phyloP scores from a whole-genome alignment of 441 rosid species.

The Cnidoscolus chayamansa region DNA sequence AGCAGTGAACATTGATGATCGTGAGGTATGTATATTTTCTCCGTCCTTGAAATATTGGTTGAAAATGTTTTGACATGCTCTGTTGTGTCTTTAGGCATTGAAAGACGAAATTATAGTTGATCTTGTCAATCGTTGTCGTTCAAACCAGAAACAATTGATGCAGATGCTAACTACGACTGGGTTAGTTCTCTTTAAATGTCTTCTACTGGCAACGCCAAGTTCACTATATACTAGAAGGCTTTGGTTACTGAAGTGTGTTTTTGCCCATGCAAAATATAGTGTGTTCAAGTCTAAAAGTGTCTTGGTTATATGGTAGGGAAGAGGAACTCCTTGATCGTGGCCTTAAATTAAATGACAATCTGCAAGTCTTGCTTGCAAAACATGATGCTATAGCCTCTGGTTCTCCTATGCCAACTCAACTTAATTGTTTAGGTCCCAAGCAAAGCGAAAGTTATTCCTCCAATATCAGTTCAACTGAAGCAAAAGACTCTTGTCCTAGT shows the following conservation, averaged over 20 bases:
- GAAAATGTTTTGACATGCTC: slow-evolving; percentile 3
- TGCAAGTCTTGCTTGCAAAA: slow-evolving; percentile 71
- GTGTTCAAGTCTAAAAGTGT: background rate
- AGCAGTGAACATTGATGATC: slow-evolving; percentile 74
- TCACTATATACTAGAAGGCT: background rate
- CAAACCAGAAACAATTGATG: slow-evolving; percentile 89
- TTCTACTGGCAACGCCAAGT: slow-evolving; percentile 8
- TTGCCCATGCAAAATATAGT: background rate
- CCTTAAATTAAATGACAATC: slow-evolving; percentile 80
- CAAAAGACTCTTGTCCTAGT: slow-evolving; percentile 43
- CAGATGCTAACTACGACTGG: slow-evolving; percentile 90
- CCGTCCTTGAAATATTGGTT: background rate
- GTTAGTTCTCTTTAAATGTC: slow-evolving; percentile 42
- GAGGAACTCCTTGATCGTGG: slow-evolving; percentile 84
- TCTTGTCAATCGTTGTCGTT: slow-evolving; percentile 69
- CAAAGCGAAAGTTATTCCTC: slow-evolving; percentile 31
- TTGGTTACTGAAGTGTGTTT: background rate
- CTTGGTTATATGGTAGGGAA: slow-evolving; percentile 55
- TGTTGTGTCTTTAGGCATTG: slow-evolving; percentile 52
- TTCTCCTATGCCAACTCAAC: slow-evolving; percentile 49
- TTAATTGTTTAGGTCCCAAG: slow-evolving; percentile 32
- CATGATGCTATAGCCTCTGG: slow-evolving; percentile 92
- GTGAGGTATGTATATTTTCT: slow-evolving; percentile 38
- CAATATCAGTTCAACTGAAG: slow-evolving; percentile 46
- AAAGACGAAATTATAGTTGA: slow-evolving; percentile 93